These are phyloP conservation scores for Phaeosphaeriaceae sp. DNA, from an alignment of 2,329 filamentous ascomycete genomes.

Conservation along the genomic window DNA sequence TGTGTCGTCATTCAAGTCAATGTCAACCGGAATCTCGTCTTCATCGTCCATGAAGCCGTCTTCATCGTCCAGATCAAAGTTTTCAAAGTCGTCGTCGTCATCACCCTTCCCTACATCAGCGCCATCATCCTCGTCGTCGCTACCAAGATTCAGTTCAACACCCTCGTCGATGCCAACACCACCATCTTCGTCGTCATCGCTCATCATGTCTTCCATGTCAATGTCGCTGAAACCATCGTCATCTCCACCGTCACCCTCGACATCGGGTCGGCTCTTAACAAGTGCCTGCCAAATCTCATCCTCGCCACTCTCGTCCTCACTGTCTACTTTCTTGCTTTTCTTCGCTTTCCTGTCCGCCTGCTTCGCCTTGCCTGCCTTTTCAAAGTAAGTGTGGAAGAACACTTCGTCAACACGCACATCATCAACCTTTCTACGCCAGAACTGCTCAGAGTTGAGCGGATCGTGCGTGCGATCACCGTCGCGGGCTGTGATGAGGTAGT, in stretches of 20 bases:
- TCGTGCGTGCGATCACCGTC: conserved; percentile 65
- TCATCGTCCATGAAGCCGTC: conserved; percentile 63
- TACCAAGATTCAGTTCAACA: conserved; percentile 54
- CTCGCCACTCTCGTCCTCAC: conserved; percentile 64
- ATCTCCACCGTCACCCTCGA: conserved; percentile 71
- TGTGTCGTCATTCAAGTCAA: conserved; percentile 50
- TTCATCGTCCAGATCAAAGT: conserved; percentile 58
- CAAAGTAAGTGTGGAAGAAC: conserved; percentile 99
- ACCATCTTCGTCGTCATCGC: conserved; percentile 57
- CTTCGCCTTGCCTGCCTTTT: conserved; percentile 63
- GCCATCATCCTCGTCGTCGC: conserved; percentile 56
- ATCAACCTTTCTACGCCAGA: conserved; percentile 89
- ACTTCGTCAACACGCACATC: conserved; percentile 90
- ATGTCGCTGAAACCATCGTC: conserved; percentile 61
- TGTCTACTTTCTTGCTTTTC: conserved; percentile 54
- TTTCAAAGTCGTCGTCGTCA: conserved; percentile 48
- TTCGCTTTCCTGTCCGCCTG: conserved; percentile 63
- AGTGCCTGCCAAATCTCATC: conserved; percentile 93
- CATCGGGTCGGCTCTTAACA: conserved; percentile 78
- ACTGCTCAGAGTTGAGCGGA: conserved; percentile 82
- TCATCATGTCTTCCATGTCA: conserved; percentile 54
- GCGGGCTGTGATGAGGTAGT: conserved; percentile 66
- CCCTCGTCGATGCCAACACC: conserved; percentile 50
- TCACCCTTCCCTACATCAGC: conserved; percentile 39
- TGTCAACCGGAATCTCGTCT: conserved; percentile 60